Evolutionary conservation across 2,329 filamentous ascomycete species (phyloP).

Genomic region (Penicillium nordicum): DNA sequence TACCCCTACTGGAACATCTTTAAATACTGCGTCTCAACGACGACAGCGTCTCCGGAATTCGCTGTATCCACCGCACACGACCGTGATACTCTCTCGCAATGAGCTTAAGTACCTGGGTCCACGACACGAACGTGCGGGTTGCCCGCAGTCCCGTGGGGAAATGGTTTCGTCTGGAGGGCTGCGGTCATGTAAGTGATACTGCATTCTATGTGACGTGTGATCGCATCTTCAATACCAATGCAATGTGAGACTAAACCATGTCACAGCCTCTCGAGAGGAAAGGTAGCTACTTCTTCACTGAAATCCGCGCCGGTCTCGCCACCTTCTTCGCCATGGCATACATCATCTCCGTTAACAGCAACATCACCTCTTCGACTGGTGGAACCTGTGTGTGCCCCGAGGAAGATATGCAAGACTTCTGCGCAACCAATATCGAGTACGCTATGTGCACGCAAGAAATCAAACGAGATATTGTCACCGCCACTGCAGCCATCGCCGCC

Average conservation of each 20-base stretch:
- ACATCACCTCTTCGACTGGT: slow-evolving; percentile 67
- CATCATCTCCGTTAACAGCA: slow-evolving; percentile 66
- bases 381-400: slow-evolving; percentile 72
- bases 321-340: slow-evolving; percentile 81
- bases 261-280: slow-evolving; percentile 65
- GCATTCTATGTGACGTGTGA: not conserved
- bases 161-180: slow-evolving; percentile 78
- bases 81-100: slow-evolving; percentile 10
- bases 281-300: slow-evolving; percentile 74
- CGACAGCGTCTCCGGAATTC: slow-evolving; percentile 3
- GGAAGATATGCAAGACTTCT: slow-evolving; percentile 41
- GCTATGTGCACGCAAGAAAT: slow-evolving; percentile 51
- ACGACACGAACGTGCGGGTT: slow-evolving; percentile 43
- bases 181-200: slow-evolving; percentile 64
- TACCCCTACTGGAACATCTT: slow-evolving; percentile 5
- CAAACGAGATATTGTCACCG: slow-evolving; percentile 77
- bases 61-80: not conserved
- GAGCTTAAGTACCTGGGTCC: slow-evolving; percentile 19
- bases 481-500: slow-evolving; percentile 77
- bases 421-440: slow-evolving; percentile 49
- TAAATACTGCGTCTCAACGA: slow-evolving; percentile 13
- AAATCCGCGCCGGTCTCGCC: slow-evolving; percentile 76
- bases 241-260: slow-evolving; percentile 7
- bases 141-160: slow-evolving; percentile 64
- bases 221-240: not conserved